Percentiles rank a stretch among this genome's conserved stretches.
Conservation (phyloP, 2,329 filamentous ascomycete species). For the Aspergillus fischeri region DNA sequence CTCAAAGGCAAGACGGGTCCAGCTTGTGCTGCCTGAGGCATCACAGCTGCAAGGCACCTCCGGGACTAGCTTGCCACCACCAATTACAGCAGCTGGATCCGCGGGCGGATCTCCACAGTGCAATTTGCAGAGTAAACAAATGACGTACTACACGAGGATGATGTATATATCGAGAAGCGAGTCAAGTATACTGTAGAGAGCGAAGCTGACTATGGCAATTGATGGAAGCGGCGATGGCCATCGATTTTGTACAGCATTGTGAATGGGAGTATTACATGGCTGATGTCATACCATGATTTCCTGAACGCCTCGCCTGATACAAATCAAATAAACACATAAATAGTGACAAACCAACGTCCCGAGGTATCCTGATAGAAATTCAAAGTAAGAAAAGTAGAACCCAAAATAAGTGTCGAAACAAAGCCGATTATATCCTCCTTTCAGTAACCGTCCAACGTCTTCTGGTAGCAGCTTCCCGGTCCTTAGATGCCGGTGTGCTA, state of each 20-base stretch:
- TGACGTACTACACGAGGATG: not conserved
- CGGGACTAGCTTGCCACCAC: not conserved
- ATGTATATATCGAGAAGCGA: not conserved
- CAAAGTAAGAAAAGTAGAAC: slow-evolving; percentile 1
- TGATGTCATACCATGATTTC: not conserved
- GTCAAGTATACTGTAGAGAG: not conserved
- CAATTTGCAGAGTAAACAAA: not conserved
- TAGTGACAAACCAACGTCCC: not conserved
- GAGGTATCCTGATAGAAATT: not conserved
- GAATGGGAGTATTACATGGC: not conserved
- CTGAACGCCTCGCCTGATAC: not conserved
- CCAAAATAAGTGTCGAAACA: not conserved
- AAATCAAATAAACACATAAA: not conserved
- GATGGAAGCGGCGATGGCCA: not conserved
- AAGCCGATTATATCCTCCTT: slow-evolving; percentile 13
- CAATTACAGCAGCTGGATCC: slow-evolving; percentile 1
- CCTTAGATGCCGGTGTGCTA: slow-evolving; percentile 25
- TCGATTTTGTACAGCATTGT: not conserved
- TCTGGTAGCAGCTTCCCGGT: slow-evolving; percentile 24
- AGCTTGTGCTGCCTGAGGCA: not conserved
- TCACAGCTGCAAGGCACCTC: slow-evolving; percentile 1
- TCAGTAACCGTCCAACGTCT: slow-evolving; percentile 40
- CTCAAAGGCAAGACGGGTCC: not conserved
- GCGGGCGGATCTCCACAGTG: not conserved
- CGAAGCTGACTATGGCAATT: not conserved